Evolutionary conservation across 169 alveolate genomes (phyloP).

Genomic region (Toxoplasma gondii): DNA sequence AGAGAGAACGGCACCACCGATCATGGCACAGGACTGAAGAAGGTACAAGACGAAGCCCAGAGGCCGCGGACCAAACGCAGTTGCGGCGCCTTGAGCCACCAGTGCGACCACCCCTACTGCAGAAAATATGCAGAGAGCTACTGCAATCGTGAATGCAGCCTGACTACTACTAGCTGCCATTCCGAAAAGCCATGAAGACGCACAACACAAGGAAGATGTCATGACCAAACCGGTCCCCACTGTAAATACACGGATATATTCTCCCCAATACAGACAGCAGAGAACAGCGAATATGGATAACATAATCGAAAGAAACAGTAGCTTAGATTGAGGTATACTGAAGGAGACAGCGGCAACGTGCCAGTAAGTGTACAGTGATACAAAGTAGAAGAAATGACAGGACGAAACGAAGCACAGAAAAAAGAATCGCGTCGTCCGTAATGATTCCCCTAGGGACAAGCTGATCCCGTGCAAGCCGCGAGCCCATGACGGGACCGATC

Average conservation of each 20-base stretch:
- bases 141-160: background rate
- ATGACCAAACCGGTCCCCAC: background rate
- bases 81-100: background rate
- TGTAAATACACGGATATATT: background rate
- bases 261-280: background rate
- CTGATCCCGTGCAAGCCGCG: background rate
- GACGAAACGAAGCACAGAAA: background rate
- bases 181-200: background rate
- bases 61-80: background rate
- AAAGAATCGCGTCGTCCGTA: background rate
- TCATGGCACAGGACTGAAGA: background rate
- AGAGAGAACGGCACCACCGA: background rate
- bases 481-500: background rate
- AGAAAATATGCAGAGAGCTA: background rate
- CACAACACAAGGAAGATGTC: background rate
- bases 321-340: background rate
- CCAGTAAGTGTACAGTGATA: conserved; percentile 7
- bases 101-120: background rate
- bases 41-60: background rate
- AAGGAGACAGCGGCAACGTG: background rate
- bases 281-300: background rate
- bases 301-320: background rate
- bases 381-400: background rate
- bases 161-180: background rate
- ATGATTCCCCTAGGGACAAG: background rate